These are phyloP conservation scores for Backusella luteola DNA, from an alignment of 192 early-diverging fungal species.

Conservation along the genomic window DNA sequence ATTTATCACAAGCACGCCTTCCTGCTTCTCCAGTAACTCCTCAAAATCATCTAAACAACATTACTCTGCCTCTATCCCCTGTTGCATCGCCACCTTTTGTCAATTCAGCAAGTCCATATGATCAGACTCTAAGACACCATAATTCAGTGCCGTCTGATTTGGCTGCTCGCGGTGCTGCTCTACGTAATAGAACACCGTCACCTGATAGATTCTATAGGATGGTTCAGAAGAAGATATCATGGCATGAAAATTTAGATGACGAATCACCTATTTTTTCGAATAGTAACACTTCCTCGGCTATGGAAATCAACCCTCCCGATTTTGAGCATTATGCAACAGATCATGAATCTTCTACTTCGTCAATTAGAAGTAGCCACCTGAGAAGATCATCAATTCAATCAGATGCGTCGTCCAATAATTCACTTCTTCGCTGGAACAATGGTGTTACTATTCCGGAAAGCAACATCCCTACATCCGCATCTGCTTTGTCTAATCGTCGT, in stretches of 20 bases:
- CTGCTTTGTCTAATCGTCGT: neutral
- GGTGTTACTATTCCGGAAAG: neutral
- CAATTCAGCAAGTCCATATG: neutral
- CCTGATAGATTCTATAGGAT: constrained; percentile 34
- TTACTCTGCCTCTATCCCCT: constrained; percentile 5
- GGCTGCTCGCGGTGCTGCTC: neutral
- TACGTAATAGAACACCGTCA: constrained; percentile 27
- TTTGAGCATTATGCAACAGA: constrained; percentile 29
- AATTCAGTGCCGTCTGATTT: neutral
- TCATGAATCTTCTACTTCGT: constrained; percentile 36
- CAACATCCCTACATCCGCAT: constrained; percentile 9
- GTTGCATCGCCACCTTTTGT: constrained; percentile 3
- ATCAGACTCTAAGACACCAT: neutral
- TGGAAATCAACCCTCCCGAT: constrained; percentile 9
- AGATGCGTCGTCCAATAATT: constrained; percentile 14
- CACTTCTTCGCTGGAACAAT: constrained; percentile 15
- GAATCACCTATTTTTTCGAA: constrained; percentile 9
- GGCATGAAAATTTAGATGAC: constrained; percentile 9
- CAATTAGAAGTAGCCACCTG: constrained; percentile 34
- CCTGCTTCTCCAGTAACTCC: neutral
- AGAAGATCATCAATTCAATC: constrained; percentile 35
- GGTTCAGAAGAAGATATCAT: constrained; percentile 31
- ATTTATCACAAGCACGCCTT: neutral
- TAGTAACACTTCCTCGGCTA: neutral
- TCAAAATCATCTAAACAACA: neutral